Base-by-base conservation (phyloP, 129 eudicot genomes). In the Pseudognaphalium luteoalbum region DNA sequence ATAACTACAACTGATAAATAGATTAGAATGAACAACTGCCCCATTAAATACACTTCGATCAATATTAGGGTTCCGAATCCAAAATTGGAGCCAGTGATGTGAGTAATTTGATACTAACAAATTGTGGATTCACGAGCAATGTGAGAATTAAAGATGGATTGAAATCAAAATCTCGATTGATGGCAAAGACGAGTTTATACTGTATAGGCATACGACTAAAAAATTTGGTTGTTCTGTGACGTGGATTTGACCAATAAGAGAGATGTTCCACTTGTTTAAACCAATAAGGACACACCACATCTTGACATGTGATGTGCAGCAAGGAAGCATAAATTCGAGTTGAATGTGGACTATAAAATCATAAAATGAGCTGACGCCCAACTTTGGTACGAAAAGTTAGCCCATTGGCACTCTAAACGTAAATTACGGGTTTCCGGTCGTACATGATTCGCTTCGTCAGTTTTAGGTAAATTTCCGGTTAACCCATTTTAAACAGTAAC, bases 231-330 rank as follows among this genome's bases (percentile, higher is more conserved):
- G 8, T 68, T 41, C 51, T 56, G 83, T 68, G 29, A 91, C 97
- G 97, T 86, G 93, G 85, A 64, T 72, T 71, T 76, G 33, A 33
- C 95, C 97, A 91, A 91, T 91, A 59, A 82, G 88, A 54, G 75
- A 70, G 76, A 59, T 63, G 62, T 20, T 57, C 7, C 62, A 57
- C 62, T 57, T 57, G 62, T 57, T 57, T 20, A 21, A 4, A 57
- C 62, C 62, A 57, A 57, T 19, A 57, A 21, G 4, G 4, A n/a
- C 3, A 1, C 11, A 29, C 22, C 62, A 57, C 11, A 29, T 57
- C 28, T 19, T 11, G 4, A 19, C 62, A 21, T 21, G 28, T 57
- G 22, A n/a, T 5, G 29, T 8, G 6, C 29, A 21, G 62, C 29
- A n/a, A 2, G 62, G 9, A 47, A 47, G 54, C 12, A n/a, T 47